Evolutionary conservation across 1,284 basidiomycete species (phyloP), one percentile per base, ranked within the genome.

Genomic region (Anthracocystis panici-leucophaei): DNA sequence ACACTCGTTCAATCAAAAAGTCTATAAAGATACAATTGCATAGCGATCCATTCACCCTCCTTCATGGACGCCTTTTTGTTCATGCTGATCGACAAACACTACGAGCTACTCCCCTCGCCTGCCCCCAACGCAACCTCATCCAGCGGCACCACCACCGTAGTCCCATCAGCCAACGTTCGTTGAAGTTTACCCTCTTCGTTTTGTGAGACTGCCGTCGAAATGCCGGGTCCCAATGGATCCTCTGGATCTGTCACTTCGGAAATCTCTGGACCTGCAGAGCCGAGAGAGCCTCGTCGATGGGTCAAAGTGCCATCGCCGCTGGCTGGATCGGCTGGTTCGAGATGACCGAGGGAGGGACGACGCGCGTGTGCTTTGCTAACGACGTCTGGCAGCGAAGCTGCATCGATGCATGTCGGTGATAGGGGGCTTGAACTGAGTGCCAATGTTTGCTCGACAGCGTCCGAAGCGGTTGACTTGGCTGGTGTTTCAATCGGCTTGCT

Each of bases 41-140:
- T 16, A 38, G 14, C 31, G 35, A 40, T 20, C n/a, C 23, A 38
- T 27, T 27, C 27, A 38, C 29, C 25, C n/a, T 38, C 57, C 33
- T n/a, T 44, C 21, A 18, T n/a, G 23, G 20, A 20, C 20, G 14
- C 29, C 10, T 53, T 23, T 23, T 52, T 33, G 2, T 27, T 7
- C 4, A 7, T 27, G 27, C 27, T 27, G 4, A 27, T 27, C 27
- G 27, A 27, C n/a, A 33, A 38, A 27, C 38, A 18, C 44, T 27
- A 31, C 29, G 57, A 50, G 12, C 27, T 27, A 16, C 35, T 16
- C 14, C 29, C 38, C 33, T 64, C 67, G 1, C 58, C 49, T 8
- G 66, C 66, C 20, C 60, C 73, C 48, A 83, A 56, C 7, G 81
- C 81, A 10, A 73, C 79, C 29, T 85, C 84, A 49, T 85, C 84